Conservation (phyloP, 805 yeast species). For the Sungouiozyma intestinalis region DNA sequence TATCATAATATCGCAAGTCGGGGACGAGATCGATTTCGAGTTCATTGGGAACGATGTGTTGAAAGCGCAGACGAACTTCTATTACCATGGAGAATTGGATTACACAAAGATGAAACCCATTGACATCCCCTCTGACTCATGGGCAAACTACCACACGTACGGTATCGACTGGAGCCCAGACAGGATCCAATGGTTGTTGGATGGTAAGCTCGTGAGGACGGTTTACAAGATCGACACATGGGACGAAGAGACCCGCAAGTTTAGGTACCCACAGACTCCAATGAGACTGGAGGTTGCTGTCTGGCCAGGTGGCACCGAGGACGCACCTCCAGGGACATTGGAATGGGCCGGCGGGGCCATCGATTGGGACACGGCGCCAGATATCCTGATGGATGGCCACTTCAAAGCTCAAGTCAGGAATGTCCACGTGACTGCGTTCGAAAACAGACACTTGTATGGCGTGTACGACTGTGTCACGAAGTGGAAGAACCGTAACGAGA, state of each 20-base stretch:
- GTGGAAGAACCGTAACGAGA: background rate
- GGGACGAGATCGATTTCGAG: conserved; percentile 90
- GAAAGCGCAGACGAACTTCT: conserved; percentile 68
- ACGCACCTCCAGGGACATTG: conserved; percentile 51
- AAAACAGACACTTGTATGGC: conserved; percentile 15
- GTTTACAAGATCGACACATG: conserved; percentile 51
- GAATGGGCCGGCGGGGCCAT: conserved; percentile 86
- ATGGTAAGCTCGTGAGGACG: conserved; percentile 56
- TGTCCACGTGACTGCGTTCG: conserved; percentile 54
- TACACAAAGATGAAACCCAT: conserved; percentile 41
- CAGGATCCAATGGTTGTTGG: conserved; percentile 57
- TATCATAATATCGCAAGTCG: conserved; percentile 70
- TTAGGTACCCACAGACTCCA: conserved; percentile 64
- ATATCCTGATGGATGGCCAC: conserved; percentile 64
- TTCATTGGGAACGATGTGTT: conserved; percentile 65
- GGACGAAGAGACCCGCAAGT: conserved; percentile 45
- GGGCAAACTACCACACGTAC: conserved; percentile 60
- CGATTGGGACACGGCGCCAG: conserved; percentile 66
- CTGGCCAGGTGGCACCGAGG: conserved; percentile 65
- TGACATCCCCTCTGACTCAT: conserved; percentile 37
- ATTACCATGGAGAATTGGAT: conserved; percentile 61
- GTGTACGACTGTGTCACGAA: conserved; percentile 8
- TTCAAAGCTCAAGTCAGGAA: conserved; percentile 53
- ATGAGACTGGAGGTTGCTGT: conserved; percentile 62
- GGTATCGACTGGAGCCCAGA: conserved; percentile 78